Evolutionary conservation across 2,329 filamentous ascomycete genomes (phyloP).

Genomic region (Aureobasidium mangrovei): DNA sequence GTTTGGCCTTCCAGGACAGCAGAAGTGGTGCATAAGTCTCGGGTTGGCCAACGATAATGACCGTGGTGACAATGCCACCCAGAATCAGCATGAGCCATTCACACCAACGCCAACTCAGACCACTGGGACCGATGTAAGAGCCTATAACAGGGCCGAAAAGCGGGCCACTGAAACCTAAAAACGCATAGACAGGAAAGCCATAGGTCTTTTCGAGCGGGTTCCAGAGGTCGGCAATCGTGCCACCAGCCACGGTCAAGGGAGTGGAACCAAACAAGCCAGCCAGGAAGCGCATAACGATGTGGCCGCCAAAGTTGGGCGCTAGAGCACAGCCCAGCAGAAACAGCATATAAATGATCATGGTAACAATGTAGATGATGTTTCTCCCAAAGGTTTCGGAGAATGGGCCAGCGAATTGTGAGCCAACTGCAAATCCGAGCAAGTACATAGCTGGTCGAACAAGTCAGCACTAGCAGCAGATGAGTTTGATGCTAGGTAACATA

Average conservation of each 20-base stretch:
- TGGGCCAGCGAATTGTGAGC: slow-evolving; percentile 31
- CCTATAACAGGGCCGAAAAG: slow-evolving; percentile 19
- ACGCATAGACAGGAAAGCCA: slow-evolving; percentile 20
- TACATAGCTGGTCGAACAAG: not conserved
- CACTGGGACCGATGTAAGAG: slow-evolving; percentile 16
- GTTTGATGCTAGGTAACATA: slow-evolving; percentile 25
- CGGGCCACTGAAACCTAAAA: slow-evolving; percentile 16
- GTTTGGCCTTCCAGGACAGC: slow-evolving; percentile 30
- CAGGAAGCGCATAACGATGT: slow-evolving; percentile 22
- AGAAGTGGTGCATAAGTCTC: slow-evolving; percentile 42
- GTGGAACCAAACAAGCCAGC: slow-evolving; percentile 21
- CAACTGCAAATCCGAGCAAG: slow-evolving; percentile 35
- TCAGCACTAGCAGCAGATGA: no score
- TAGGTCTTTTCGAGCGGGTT: slow-evolving; percentile 19
- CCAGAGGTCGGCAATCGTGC: slow-evolving; percentile 23
- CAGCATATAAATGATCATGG: slow-evolving; percentile 16
- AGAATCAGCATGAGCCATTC: slow-evolving; percentile 33
- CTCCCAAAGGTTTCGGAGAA: slow-evolving; percentile 33
- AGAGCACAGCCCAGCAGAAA: slow-evolving; percentile 10
- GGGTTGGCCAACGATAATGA: slow-evolving; percentile 37
- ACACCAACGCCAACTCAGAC: slow-evolving; percentile 29
- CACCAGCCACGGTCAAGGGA: slow-evolving; percentile 21
- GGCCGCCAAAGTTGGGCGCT: slow-evolving; percentile 21
- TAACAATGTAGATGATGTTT: slow-evolving; percentile 21
- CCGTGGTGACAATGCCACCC: slow-evolving; percentile 22